Evolutionary conservation across 2,329 filamentous ascomycete genomes (phyloP).

Genomic region (Aspergillus sp.): DNA sequence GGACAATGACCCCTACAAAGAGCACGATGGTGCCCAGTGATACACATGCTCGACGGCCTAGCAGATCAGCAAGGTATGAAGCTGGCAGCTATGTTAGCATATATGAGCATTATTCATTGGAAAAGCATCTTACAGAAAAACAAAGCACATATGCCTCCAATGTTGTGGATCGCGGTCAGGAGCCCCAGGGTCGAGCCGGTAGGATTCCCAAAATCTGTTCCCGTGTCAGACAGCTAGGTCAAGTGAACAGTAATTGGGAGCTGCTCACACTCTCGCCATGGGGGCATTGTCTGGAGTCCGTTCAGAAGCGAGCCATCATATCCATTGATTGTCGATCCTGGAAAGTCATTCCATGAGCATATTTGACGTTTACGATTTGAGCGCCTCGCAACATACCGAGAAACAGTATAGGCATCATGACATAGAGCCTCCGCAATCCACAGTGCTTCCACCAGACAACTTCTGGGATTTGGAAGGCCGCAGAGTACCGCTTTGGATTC

Average conservation of each 20-base stretch:
- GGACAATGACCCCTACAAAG: conserved; percentile 20
- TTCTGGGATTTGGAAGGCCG: conserved; percentile 2
- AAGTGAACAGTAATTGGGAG: neutral
- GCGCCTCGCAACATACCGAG: conserved; percentile 4
- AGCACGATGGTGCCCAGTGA: conserved; percentile 17
- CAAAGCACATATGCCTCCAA: conserved; percentile 18
- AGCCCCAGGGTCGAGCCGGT: conserved; percentile 12
- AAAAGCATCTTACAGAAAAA: conserved; percentile 13
- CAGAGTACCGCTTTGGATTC: neutral
- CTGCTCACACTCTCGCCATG: conserved; percentile 18
- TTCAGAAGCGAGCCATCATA: conserved; percentile 21
- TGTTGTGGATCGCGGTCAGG: conserved; percentile 19
- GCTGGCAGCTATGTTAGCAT: neutral
- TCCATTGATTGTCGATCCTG: conserved; percentile 16
- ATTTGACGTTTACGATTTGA: too few relatives aligned
- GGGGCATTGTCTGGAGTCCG: conserved; percentile 19
- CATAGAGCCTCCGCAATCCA: conserved; percentile 13
- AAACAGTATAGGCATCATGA: conserved; percentile 15
- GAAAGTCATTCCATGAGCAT: neutral
- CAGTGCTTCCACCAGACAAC: conserved; percentile 19
- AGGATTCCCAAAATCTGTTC: conserved; percentile 15
- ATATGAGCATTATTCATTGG: neutral
- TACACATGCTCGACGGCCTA: conserved; percentile 16
- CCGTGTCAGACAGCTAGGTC: neutral
- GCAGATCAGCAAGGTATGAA: conserved; percentile 20